A percentile compares a stretch with the other conserved stretches of the same genome.
Conservation (phyloP, 371 early-diverging fungal genomes). For the Dinochytrium kinnereticum region DNA sequence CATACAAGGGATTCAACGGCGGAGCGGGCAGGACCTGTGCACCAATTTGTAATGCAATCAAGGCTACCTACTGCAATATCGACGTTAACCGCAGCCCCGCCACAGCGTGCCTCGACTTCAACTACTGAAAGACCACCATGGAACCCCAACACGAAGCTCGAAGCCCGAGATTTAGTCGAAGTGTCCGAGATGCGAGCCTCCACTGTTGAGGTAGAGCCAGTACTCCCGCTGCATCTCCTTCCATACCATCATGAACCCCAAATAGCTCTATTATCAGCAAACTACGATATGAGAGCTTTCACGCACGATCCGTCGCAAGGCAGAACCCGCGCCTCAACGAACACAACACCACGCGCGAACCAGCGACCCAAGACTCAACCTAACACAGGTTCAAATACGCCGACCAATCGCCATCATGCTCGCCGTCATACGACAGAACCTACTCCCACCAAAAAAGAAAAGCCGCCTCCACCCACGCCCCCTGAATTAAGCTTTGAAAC, state of each 20-base stretch:
- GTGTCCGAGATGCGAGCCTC: background rate
- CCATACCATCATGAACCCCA: background rate
- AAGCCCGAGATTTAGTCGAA: background rate
- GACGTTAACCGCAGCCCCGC: background rate
- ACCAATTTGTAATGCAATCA: no score
- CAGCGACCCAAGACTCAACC: background rate
- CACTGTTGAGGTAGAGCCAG: background rate
- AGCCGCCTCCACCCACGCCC: background rate
- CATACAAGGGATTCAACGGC: no score
- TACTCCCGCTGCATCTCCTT: background rate
- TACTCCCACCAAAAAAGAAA: background rate
- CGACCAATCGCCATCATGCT: background rate
- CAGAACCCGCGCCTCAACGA: background rate
- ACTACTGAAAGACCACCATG: background rate
- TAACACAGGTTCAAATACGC: background rate
- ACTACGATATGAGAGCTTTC: background rate
- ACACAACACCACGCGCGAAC: background rate
- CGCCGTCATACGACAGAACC: background rate
- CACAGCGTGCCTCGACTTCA: background rate
- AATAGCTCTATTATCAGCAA: background rate
- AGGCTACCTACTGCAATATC: background rate
- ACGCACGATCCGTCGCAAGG: background rate
- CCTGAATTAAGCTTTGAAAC: constrained; percentile 19
- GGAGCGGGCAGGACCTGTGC: no score
- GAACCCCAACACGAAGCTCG: constrained; percentile 1